phyloP scores from a whole-genome alignment of 805 yeast genomes.

The Blastobotrys muscicola region DNA sequence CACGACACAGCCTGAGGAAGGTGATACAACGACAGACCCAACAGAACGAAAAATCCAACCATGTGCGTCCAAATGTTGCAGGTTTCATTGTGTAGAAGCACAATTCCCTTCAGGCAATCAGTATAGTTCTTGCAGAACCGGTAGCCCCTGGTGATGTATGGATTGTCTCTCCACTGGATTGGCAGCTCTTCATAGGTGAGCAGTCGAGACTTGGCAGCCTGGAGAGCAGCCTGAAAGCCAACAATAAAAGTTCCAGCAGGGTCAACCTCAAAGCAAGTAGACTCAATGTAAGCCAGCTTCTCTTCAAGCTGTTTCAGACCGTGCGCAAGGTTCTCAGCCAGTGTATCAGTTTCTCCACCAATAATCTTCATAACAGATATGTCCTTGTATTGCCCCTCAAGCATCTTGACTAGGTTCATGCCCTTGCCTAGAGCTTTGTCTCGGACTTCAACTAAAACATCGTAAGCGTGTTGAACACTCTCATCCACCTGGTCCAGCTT shows the following conservation, averaged over 20 bases:
- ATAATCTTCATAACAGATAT: not conserved
- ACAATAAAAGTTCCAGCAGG: conserved; percentile 1
- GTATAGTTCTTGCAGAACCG: conserved; percentile 61
- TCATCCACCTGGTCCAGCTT: conserved; percentile 25
- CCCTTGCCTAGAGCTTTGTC: conserved; percentile 25
- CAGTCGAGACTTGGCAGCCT: conserved; percentile 32
- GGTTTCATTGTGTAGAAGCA: conserved; percentile 72
- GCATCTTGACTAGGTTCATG: conserved; percentile 24
- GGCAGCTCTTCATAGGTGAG: conserved; percentile 84
- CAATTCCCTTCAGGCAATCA: conserved; percentile 51
- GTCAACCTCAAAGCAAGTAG: conserved; percentile 6
- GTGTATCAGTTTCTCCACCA: not conserved
- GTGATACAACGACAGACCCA: conserved; percentile 47
- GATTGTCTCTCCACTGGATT: conserved; percentile 86
- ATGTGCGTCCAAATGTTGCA: conserved; percentile 92
- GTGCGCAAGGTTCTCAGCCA: conserved; percentile 7
- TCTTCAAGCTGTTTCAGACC: conserved; percentile 27
- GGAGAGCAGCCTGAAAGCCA: conserved; percentile 16
- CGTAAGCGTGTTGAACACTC: conserved; percentile 20
- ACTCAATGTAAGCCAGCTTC: conserved; percentile 26
- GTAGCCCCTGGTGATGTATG: conserved; percentile 75
- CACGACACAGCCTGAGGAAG: conserved; percentile 49
- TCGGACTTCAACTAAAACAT: conserved; percentile 22
- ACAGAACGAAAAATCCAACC: conserved; percentile 51
- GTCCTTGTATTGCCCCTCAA: conserved; percentile 20